Evolutionary conservation across 768 basidiomycete species (phyloP).

Genomic region (Boletus tylopilopsis): DNA sequence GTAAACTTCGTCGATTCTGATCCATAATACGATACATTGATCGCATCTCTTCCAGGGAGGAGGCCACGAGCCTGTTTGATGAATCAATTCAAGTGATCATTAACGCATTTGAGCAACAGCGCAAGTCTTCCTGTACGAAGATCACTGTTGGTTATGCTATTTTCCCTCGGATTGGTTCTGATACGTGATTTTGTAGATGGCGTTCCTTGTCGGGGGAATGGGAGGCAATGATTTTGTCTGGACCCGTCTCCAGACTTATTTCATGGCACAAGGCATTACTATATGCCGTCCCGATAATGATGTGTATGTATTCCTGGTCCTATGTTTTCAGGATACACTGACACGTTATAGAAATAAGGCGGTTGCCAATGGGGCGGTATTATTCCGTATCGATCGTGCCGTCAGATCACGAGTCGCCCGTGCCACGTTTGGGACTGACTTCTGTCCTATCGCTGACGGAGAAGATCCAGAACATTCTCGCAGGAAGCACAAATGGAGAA

Average conservation of each 20-base stretch:
- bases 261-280: not conserved
- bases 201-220: constrained; percentile 12
- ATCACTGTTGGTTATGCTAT: not conserved
- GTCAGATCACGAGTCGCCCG: constrained; percentile 5
- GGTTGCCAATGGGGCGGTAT: constrained; percentile 8
- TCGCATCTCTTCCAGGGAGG: not conserved
- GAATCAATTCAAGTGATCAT: not conserved
- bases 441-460: not conserved
- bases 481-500: not conserved
- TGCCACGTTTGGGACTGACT: not conserved
- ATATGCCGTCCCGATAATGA: constrained; percentile 9
- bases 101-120: not conserved
- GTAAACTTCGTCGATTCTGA: not conserved
- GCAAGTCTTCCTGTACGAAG: not conserved
- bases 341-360: constrained; percentile 4
- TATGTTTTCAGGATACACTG: not conserved
- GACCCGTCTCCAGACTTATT: constrained; percentile 7
- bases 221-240: constrained; percentile 6
- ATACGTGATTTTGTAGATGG: no score
- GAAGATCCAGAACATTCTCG: not conserved
- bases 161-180: not conserved
- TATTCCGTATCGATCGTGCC: constrained; percentile 1
- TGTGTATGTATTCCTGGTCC: not conserved
- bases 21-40: not conserved
- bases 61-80: not conserved